phyloP scores from a whole-genome alignment of 345 rosid genomes.

The Eucalyptus regnans region DNA sequence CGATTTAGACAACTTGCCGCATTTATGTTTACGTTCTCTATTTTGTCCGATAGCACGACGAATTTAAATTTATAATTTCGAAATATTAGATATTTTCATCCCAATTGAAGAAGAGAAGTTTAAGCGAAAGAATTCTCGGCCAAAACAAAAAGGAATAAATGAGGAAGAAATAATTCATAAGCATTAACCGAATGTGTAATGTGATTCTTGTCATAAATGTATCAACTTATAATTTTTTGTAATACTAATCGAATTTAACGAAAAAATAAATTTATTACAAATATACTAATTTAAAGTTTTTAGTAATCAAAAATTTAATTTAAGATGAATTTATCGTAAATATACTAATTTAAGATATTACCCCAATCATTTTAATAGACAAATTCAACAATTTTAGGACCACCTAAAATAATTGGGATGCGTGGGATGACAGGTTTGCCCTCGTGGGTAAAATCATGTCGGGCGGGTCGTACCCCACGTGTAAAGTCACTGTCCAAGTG shows the following conservation, averaged over 20 bases:
- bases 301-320: neutral
- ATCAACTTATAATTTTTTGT: too few relatives aligned
- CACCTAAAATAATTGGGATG: neutral
- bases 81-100: neutral
- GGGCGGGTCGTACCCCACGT: neutral
- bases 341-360: too few relatives aligned
- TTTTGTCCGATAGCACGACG: neutral
- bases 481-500: neutral
- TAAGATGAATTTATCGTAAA: accelerated
- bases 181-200: too few relatives aligned
- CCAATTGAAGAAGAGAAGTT: neutral
- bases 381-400: neutral
- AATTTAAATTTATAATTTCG: neutral
- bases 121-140: neutral
- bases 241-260: accelerated
- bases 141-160: neutral
- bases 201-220: too few relatives aligned
- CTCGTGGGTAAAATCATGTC: neutral
- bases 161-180: neutral
- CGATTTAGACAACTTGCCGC: neutral
- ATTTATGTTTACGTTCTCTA: neutral
- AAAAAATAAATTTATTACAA: accelerated
- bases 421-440: neutral
- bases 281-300: accelerated
- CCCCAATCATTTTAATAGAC: neutral